A percentile compares a stretch with the other conserved stretches of the same genome.
phyloP scores from a whole-genome alignment of 805 yeast species.

The Debaryomyces castellii region DNA sequence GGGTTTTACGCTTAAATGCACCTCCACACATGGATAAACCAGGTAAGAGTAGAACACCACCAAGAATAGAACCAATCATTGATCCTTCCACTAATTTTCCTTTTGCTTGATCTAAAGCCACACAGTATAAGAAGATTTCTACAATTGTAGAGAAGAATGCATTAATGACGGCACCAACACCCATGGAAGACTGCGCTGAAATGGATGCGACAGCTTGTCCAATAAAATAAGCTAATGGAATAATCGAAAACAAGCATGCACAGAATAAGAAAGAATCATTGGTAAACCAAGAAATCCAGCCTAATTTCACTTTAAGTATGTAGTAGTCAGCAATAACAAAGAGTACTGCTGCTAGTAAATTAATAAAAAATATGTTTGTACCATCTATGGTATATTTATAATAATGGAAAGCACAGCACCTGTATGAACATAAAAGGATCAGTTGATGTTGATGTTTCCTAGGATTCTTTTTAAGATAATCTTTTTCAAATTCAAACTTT shows the following conservation, averaged over 20 bases:
- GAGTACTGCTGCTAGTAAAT: slow-evolving; percentile 72
- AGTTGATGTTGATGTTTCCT: slow-evolving; percentile 48
- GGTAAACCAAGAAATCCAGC: slow-evolving; percentile 46
- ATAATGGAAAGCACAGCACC: slow-evolving; percentile 90
- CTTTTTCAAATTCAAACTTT: slow-evolving; percentile 62
- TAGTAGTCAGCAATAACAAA: slow-evolving; percentile 82
- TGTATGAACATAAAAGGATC: slow-evolving; percentile 82
- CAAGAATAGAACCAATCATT: slow-evolving; percentile 88
- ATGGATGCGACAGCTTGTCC: slow-evolving; percentile 99
- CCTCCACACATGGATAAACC: slow-evolving; percentile 98
- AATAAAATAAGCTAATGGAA: slow-evolving; percentile 93
- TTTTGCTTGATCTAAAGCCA: slow-evolving; percentile 81
- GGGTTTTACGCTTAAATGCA: slow-evolving; percentile 88
- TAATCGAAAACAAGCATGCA: slow-evolving; percentile 76
- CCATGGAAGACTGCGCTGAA: slow-evolving; percentile 98
- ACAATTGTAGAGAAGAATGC: slow-evolving; percentile 97
- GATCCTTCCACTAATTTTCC: slow-evolving; percentile 94
- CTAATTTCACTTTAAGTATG: slow-evolving; percentile 48
- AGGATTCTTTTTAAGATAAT: slow-evolving; percentile 36
- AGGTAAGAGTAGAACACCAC: slow-evolving; percentile 87
- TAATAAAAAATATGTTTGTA: slow-evolving; percentile 88
- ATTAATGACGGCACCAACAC: slow-evolving; percentile 96
- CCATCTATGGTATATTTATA: slow-evolving; percentile 97
- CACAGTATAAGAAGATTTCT: slow-evolving; percentile 88
- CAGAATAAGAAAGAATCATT: slow-evolving; percentile 67